A percentile compares a stretch with the other conserved stretches of the same genome.
These are phyloP conservation scores for Cenchrus americanus DNA, from an alignment of 176 grass and related monocot species.

Conservation along the genomic window DNA sequence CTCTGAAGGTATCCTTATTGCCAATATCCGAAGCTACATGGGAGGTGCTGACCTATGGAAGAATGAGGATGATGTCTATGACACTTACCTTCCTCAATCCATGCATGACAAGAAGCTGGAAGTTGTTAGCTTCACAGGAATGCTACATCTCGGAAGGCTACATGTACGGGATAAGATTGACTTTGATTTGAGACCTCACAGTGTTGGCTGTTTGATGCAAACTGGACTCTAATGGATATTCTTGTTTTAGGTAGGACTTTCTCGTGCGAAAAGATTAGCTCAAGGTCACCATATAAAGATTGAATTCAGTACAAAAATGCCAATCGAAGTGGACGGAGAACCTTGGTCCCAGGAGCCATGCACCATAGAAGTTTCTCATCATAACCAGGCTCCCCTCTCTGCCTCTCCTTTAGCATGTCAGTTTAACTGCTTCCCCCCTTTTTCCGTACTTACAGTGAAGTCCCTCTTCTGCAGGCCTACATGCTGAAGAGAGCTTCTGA, in stretches of 20 bases:
- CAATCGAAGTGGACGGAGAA: constrained; percentile 90
- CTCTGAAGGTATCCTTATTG: constrained; percentile 80
- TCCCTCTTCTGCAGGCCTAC: constrained; percentile 61
- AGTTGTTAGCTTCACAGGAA: constrained; percentile 89
- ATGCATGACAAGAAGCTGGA: constrained; percentile 96
- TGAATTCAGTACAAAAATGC: constrained; percentile 61
- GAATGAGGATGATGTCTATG: constrained; percentile 70
- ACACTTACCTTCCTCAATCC: constrained; percentile 63
- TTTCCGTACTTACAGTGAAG: not conserved
- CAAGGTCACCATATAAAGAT: constrained; percentile 81
- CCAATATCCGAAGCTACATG: constrained; percentile 94
- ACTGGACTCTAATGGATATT: too few relatives aligned
- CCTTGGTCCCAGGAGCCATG: constrained; percentile 84
- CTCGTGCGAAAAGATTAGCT: constrained; percentile 71
- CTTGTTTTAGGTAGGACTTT: too few relatives aligned
- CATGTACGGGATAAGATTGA: constrained; percentile 46
- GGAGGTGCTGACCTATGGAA: constrained; percentile 95
- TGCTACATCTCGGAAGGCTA: constrained; percentile 78
- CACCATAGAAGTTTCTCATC: constrained; percentile 82
- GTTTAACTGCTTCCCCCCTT: not conserved
- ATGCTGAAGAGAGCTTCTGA: constrained; percentile 84
- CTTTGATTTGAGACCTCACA: too few relatives aligned
- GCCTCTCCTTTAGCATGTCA: not conserved
- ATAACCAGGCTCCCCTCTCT: constrained; percentile 54
- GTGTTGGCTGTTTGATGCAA: too few relatives aligned